phyloP scores from a whole-genome alignment of 2,329 filamentous ascomycete genomes.

The Tolypocladium endophyticum region DNA sequence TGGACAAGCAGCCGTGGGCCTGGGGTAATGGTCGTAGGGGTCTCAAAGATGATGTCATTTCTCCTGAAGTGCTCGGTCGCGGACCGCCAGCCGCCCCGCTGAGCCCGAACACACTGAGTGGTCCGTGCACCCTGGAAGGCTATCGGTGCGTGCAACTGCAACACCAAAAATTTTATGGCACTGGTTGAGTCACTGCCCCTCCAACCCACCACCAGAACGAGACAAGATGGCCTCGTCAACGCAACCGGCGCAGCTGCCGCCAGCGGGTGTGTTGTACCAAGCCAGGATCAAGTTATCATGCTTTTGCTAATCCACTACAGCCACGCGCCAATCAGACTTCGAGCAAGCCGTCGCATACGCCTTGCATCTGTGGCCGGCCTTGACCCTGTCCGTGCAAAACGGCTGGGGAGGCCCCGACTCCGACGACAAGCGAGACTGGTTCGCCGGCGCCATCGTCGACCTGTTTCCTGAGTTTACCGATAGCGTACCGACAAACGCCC shows the following conservation, averaged over 20 bases:
- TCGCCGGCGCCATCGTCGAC: conserved; percentile 77
- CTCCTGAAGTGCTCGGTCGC: neutral
- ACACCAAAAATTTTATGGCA: neutral
- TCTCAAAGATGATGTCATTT: neutral
- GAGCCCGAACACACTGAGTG: neutral
- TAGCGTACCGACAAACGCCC: conserved; percentile 13
- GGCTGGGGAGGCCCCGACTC: conserved; percentile 80
- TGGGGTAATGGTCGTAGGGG: neutral
- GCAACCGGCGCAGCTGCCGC: conserved; percentile 17
- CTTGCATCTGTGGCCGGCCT: conserved; percentile 78
- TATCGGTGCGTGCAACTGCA: neutral
- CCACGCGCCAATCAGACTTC: conserved; percentile 54
- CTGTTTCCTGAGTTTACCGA: conserved; percentile 60
- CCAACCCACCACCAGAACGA: neutral
- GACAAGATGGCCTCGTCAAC: conserved; percentile 17
- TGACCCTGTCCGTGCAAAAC: conserved; percentile 78
- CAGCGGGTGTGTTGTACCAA: conserved; percentile 15
- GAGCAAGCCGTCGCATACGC: conserved; percentile 80
- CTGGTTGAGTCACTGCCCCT: neutral
- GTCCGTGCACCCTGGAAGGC: neutral
- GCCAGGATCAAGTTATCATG: neutral
- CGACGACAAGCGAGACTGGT: conserved; percentile 88
- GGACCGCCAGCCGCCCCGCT: neutral
- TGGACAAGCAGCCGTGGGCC: neutral
- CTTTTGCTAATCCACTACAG: conserved; percentile 17